Conservation (phyloP, 202 grass and related monocot genomes). For the Schoenoplectus triqueter region DNA sequence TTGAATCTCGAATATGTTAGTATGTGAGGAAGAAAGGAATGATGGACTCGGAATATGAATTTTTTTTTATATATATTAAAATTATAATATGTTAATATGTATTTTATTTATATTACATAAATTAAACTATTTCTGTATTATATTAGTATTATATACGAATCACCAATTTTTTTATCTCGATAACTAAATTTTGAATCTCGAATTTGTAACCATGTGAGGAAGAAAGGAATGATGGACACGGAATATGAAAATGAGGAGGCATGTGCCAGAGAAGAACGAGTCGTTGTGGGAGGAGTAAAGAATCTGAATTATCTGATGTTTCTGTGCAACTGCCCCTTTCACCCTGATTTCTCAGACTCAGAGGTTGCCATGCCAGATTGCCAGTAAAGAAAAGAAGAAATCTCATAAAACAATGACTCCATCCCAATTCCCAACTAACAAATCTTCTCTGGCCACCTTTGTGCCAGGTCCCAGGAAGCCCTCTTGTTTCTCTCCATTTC, state of each 20-base stretch:
- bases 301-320: neutral
- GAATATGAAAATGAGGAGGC: neutral
- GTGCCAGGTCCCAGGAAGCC: neutral
- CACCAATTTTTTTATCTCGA: too few relatives aligned
- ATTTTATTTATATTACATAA: too few relatives aligned
- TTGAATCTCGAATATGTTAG: too few relatives aligned
- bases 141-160: too few relatives aligned
- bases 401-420: neutral
- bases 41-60: neutral
- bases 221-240: neutral
- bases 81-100: too few relatives aligned
- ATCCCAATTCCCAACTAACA: neutral
- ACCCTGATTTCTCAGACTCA: neutral
- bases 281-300: neutral
- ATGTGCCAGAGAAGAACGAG: conserved; percentile 9
- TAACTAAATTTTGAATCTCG: too few relatives aligned
- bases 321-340: conserved; percentile 22
- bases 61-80: too few relatives aligned
- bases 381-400: neutral
- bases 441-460: neutral
- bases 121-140: too few relatives aligned
- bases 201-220: too few relatives aligned
- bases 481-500: conserved; percentile 14
- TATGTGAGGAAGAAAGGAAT: too few relatives aligned
- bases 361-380: too few relatives aligned